Percentiles rank a stretch among this genome's conserved stretches.
These are phyloP conservation scores for Lentinula sp. DNA, from an alignment of 768 basidiomycete species.

Conservation along the genomic window DNA sequence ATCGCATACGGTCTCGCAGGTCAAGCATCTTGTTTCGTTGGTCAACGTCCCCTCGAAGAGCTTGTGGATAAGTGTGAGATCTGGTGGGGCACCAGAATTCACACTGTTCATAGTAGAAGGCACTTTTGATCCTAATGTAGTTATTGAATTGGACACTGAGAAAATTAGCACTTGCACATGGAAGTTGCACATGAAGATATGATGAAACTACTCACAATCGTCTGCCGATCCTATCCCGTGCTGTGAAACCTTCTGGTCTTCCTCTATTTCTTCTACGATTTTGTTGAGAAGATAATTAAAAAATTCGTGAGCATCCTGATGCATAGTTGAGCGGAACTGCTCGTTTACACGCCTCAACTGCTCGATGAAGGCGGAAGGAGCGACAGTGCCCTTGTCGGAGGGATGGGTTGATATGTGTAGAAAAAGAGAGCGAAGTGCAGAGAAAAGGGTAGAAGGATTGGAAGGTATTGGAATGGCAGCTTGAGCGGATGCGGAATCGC, in stretches of 20 bases:
- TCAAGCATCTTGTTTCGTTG: conserved; percentile 95
- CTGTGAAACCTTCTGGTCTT: conserved; percentile 46
- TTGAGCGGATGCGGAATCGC: conserved; percentile 13
- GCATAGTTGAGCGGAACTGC: conserved; percentile 83
- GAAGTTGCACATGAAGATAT: not conserved
- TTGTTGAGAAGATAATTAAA: conserved; percentile 90
- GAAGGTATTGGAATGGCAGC: conserved; percentile 31
- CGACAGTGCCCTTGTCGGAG: conserved; percentile 74
- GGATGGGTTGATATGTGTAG: conserved; percentile 75
- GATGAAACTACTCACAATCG: conserved; percentile 52
- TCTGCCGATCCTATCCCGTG: conserved; percentile 38
- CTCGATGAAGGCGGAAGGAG: conserved; percentile 88
- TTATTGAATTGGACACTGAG: conserved; percentile 56
- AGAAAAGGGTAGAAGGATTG: conserved; percentile 73
- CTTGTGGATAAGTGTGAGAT: conserved; percentile 78
- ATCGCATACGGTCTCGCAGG: conserved; percentile 86
- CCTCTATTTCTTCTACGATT: conserved; percentile 90
- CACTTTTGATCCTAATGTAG: conserved; percentile 43
- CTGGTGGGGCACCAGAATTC: conserved; percentile 41
- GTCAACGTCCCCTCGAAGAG: conserved; percentile 93
- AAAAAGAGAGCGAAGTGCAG: conserved; percentile 92
- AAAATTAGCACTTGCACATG: conserved; percentile 7
- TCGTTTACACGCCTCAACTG: conserved; percentile 93
- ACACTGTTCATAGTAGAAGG: conserved; percentile 35
- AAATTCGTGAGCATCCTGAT: conserved; percentile 99